These are phyloP conservation scores for Casaregolazyma suthepensis DNA, from an alignment of 1,139 yeast species.

Conservation along the genomic window DNA sequence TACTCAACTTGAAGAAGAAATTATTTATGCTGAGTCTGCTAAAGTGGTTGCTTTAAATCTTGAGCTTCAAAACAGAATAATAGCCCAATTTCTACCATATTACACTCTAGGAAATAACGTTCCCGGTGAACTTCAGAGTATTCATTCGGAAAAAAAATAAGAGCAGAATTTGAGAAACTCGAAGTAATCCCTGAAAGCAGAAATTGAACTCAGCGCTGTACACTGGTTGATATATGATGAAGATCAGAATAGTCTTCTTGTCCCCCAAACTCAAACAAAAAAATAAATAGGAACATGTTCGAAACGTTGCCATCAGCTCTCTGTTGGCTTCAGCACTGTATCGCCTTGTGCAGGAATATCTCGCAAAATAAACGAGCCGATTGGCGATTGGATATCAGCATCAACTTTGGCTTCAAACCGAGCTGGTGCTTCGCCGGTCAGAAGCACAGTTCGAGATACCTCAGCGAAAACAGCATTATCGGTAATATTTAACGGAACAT, in stretches of 20 bases:
- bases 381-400: slow-evolving; percentile 39
- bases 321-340: slow-evolving; percentile 9
- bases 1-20: slow-evolving; percentile 2
- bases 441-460: slow-evolving; percentile 27
- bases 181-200: background rate
- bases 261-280: background rate
- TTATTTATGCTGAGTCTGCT: slow-evolving; percentile 1
- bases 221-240: background rate
- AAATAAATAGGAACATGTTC: slow-evolving; percentile 4
- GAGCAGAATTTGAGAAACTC: background rate
- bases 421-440: slow-evolving; percentile 26
- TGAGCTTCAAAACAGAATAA: background rate
- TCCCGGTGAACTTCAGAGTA: slow-evolving; percentile 10
- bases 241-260: background rate
- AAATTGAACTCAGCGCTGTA: background rate
- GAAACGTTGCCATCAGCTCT: background rate
- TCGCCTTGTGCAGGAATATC: slow-evolving; percentile 26
- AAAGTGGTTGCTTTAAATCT: slow-evolving; percentile 8
- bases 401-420: slow-evolving; percentile 30
- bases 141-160: background rate
- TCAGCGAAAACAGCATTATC: slow-evolving; percentile 26
- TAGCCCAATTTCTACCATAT: slow-evolving; percentile 9
- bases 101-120: slow-evolving; percentile 7
- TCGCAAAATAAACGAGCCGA: slow-evolving; percentile 31
- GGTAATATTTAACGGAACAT: slow-evolving; percentile 29